Percentiles rank a stretch among this genome's conserved stretches.
Evolutionary conservation across 1,139 yeast species (phyloP).

Genomic region (Lipomyces yarrowii): DNA sequence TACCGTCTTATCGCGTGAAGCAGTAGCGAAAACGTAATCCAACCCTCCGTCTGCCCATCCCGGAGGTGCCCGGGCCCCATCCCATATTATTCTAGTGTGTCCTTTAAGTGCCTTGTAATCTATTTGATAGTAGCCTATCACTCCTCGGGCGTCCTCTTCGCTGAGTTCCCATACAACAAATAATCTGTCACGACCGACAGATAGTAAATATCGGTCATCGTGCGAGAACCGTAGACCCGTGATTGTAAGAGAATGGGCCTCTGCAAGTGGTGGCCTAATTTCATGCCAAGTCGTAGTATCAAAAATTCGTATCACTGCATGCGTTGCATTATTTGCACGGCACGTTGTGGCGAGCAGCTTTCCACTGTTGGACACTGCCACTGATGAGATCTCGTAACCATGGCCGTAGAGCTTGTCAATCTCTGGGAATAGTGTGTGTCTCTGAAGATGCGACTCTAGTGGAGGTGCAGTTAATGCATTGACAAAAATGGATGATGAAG

Average conservation of each 20-base stretch:
- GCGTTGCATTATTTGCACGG: conserved; percentile 77
- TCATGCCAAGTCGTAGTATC: conserved; percentile 67
- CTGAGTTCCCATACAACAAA: conserved; percentile 70
- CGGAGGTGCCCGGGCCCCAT: conserved; percentile 77
- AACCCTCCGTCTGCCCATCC: conserved; percentile 37
- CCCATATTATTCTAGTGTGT: conserved; percentile 94
- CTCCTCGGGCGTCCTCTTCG: conserved; percentile 32
- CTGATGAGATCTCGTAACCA: conserved; percentile 88
- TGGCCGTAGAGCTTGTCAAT: conserved; percentile 93
- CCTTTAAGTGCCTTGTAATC: conserved; percentile 58
- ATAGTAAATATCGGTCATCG: conserved; percentile 64
- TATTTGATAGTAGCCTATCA: conserved; percentile 33
- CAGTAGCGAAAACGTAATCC: conserved; percentile 63
- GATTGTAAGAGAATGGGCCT: conserved; percentile 81
- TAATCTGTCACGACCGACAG: conserved; percentile 90
- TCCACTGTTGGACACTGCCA: conserved; percentile 71
- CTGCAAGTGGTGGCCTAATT: conserved; percentile 48
- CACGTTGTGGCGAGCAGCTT: conserved; percentile 84
- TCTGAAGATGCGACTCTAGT: conserved; percentile 83
- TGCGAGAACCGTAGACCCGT: conserved; percentile 80
- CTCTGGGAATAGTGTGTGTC: conserved; percentile 94
- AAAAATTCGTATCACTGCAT: conserved; percentile 82
- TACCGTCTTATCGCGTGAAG: conserved; percentile 80
- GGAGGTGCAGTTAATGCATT: conserved; percentile 55
- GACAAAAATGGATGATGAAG: conserved; percentile 13